A percentile compares a stretch with the other conserved stretches of the same genome.
Evolutionary conservation across 768 basidiomycete genomes (phyloP).

Genomic region (Termitomyces sp.): DNA sequence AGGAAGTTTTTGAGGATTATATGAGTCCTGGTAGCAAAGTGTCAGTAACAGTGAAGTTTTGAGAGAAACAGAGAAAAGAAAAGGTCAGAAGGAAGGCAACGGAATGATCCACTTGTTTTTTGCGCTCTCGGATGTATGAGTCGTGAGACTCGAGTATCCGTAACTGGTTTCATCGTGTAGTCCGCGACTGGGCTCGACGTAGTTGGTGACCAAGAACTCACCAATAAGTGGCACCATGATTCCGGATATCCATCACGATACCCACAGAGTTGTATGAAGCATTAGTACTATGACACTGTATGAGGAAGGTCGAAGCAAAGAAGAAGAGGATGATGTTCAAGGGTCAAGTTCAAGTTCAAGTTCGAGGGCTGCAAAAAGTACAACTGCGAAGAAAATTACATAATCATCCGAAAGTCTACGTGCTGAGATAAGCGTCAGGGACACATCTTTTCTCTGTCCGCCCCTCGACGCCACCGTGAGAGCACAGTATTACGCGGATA

Average conservation of each 20-base stretch:
- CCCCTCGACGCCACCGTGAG: no score
- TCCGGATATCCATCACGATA: background rate
- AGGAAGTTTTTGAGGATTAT: no score
- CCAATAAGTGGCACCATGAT: background rate
- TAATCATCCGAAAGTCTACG: background rate
- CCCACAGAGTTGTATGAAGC: no score
- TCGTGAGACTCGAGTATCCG: conserved; percentile 29
- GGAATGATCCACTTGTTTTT: conserved; percentile 46
- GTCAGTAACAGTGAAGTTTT: background rate
- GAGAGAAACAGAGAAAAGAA: background rate
- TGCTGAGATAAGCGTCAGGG: no score
- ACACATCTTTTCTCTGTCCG: no score
- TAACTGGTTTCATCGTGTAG: conserved; percentile 25
- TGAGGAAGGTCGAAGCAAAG: no score
- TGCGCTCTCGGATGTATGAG: conserved; percentile 32
- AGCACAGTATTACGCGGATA: no score
- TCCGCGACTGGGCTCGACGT: background rate
- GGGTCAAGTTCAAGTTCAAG: no score
- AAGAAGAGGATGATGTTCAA: no score
- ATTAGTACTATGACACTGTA: no score
- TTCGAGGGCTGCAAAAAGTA: background rate
- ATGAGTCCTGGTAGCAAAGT: background rate
- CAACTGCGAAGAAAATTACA: conserved; percentile 4
- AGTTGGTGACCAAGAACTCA: background rate
- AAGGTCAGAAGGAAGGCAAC: conserved; percentile 58